Evolutionary conservation across 139 green algal species (phyloP).

Genomic region (Micractinium conductrix): DNA sequence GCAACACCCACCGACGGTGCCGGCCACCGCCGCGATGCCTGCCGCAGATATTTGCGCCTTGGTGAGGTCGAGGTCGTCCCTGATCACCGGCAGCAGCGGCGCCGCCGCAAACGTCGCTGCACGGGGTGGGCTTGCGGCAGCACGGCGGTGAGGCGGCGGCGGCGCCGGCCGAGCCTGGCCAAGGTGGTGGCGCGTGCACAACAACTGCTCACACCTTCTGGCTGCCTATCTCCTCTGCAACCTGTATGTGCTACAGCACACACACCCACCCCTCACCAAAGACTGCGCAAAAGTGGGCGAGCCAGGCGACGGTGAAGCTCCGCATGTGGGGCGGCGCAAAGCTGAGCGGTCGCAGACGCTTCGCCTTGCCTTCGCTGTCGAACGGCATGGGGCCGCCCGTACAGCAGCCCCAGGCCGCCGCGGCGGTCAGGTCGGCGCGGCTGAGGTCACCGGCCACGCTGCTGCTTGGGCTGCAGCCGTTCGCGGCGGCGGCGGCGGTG

Average conservation of each 20-base stretch:
- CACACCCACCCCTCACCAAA: slow-evolving; percentile 33
- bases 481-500: too few species aligned
- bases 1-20: slow-evolving; percentile 35
- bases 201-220: neutral
- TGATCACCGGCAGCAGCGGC: slow-evolving; percentile 80
- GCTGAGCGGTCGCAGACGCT: neutral
- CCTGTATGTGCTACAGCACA: neutral
- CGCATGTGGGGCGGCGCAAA: slow-evolving; percentile 64
- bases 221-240: neutral
- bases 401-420: too few species aligned
- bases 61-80: slow-evolving; percentile 79
- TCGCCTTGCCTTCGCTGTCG: neutral
- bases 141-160: neutral
- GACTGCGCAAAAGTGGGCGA: slow-evolving; percentile 90
- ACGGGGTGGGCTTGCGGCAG: neutral
- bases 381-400: too few species aligned
- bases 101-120: slow-evolving; percentile 87
- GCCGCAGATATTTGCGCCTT: slow-evolving; percentile 58
- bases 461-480: too few species aligned
- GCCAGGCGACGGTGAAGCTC: slow-evolving; percentile 84
- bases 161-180: neutral
- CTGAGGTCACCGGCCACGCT: too few species aligned
- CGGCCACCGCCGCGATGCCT: slow-evolving; percentile 48
- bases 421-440: too few species aligned
- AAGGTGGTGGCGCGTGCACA: neutral